Conservation (phyloP, 495 filamentous ascomycete species). For the Penicillium antarcticum region DNA sequence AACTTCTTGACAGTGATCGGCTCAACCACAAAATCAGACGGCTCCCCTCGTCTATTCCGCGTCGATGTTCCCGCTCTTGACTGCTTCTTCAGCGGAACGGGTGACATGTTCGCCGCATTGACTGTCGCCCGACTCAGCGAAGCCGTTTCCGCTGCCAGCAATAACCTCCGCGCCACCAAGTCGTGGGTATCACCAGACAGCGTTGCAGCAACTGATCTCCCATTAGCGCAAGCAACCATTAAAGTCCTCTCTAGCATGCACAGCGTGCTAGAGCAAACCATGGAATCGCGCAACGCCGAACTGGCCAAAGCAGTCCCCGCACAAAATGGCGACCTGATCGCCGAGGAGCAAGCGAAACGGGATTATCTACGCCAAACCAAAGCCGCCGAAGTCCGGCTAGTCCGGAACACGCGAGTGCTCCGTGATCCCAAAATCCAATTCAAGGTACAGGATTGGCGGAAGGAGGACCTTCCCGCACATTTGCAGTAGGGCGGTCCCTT, state of each 20-base stretch:
- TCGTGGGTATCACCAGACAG: constrained; percentile 70
- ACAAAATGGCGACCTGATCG: constrained; percentile 19
- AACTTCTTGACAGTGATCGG: constrained; percentile 71
- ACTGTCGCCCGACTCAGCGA: constrained; percentile 87
- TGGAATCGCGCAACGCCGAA: constrained; percentile 60
- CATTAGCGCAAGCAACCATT: constrained; percentile 76
- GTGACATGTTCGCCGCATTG: constrained; percentile 96
- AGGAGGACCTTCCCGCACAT: constrained; percentile 28
- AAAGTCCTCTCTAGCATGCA: constrained; percentile 95
- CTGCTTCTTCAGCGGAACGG: constrained; percentile 91
- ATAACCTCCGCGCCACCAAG: constrained; percentile 40
- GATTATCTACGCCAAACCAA: constrained; percentile 65
- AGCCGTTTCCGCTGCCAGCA: constrained; percentile 51
- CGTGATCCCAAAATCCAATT: constrained; percentile 53
- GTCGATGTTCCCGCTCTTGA: constrained; percentile 83
- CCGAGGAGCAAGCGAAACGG: constrained; percentile 57
- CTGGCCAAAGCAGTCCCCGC: constrained; percentile 25
- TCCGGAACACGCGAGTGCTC: constrained; percentile 65
- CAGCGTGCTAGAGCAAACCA: constrained; percentile 73
- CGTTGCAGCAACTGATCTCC: constrained; percentile 65
- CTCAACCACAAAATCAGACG: constrained; percentile 61
- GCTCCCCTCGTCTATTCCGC: constrained; percentile 71
- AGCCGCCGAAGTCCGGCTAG: constrained; percentile 77
- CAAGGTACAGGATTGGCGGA: constrained; percentile 33
- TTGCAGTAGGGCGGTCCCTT: constrained; percentile 9